These are phyloP conservation scores for Lactifluus echinatus DNA, from an alignment of 768 basidiomycete species.

Conservation along the genomic window DNA sequence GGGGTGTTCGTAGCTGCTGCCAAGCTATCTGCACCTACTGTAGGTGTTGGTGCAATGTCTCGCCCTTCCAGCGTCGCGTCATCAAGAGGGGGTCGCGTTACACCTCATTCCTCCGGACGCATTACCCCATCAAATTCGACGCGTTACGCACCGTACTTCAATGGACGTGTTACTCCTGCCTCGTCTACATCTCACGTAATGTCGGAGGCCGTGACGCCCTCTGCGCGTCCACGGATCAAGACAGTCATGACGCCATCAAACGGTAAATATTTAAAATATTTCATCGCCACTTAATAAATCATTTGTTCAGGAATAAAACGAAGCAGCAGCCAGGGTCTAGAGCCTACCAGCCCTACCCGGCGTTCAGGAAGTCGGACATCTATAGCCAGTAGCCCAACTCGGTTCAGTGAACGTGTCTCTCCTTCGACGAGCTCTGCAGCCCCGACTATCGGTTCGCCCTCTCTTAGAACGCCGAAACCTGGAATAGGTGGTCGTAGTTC, in stretches of 20 bases:
- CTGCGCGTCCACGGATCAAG: conserved; percentile 38
- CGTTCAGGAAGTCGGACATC: conserved; percentile 16
- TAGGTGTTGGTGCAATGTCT: conserved; percentile 39
- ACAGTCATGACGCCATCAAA: conserved; percentile 26
- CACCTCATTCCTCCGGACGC: conserved; percentile 29
- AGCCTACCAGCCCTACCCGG: conserved; percentile 19
- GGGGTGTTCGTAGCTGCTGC: conserved; percentile 84
- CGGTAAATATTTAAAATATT: background rate
- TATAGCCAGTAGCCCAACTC: conserved; percentile 21
- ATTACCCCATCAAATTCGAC: conserved; percentile 25
- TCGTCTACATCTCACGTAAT: conserved; percentile 23
- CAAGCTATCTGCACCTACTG: conserved; percentile 75
- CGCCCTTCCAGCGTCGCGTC: conserved; percentile 80
- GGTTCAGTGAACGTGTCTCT: conserved; percentile 14
- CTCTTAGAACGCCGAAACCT: conserved; percentile 63
- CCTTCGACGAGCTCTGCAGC: background rate
- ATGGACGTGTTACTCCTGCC: conserved; percentile 36
- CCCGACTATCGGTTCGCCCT: conserved; percentile 33
- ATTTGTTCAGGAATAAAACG: conserved; percentile 34
- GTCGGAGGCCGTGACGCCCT: conserved; percentile 35
- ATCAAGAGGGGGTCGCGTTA: conserved; percentile 43
- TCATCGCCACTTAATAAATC: conserved; percentile 43
- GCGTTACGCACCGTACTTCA: conserved; percentile 47
- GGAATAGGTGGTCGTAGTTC: conserved; percentile 30
- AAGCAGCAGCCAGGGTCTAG: conserved; percentile 17